These are phyloP conservation scores for Ceratocystis variospora DNA, from an alignment of 2,329 filamentous ascomycete genomes.

Conservation along the genomic window DNA sequence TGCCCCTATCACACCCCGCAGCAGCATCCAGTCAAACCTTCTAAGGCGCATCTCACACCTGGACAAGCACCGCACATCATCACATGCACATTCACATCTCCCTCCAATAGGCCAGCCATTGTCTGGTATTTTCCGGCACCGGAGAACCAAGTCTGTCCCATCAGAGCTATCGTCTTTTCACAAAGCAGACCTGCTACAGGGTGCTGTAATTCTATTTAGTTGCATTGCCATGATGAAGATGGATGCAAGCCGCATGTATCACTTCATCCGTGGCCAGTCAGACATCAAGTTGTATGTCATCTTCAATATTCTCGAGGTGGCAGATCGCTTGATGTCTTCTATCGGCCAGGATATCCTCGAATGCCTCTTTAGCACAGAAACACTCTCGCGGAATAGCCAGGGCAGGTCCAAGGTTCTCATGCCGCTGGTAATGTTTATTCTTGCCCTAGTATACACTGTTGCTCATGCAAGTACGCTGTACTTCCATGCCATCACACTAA, in stretches of 20 bases:
- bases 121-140: slow-evolving; percentile 38
- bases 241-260: slow-evolving; percentile 95
- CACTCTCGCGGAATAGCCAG: slow-evolving; percentile 70
- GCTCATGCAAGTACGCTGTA: slow-evolving; percentile 78
- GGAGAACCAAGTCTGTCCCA: slow-evolving; percentile 68
- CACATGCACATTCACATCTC: slow-evolving; percentile 26
- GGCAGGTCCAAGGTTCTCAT: slow-evolving; percentile 83
- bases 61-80: slow-evolving; percentile 22
- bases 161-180: slow-evolving; percentile 76
- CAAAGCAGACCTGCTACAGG: slow-evolving; percentile 90
- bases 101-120: not conserved
- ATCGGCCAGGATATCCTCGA: slow-evolving; percentile 93
- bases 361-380: slow-evolving; percentile 87
- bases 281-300: slow-evolving; percentile 98
- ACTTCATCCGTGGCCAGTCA: slow-evolving; percentile 88
- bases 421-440: slow-evolving; percentile 79
- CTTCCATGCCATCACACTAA: slow-evolving; percentile 94
- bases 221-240: slow-evolving; percentile 76
- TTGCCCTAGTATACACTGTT: slow-evolving; percentile 78
- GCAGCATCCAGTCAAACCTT: slow-evolving; percentile 7
- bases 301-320: slow-evolving; percentile 91
- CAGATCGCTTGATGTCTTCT: slow-evolving; percentile 77
- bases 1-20: not conserved
- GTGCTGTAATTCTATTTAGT: slow-evolving; percentile 72
- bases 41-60: slow-evolving; percentile 18